Base-by-base conservation (phyloP, 305 asterid species). In the Ruellia speciosa region DNA sequence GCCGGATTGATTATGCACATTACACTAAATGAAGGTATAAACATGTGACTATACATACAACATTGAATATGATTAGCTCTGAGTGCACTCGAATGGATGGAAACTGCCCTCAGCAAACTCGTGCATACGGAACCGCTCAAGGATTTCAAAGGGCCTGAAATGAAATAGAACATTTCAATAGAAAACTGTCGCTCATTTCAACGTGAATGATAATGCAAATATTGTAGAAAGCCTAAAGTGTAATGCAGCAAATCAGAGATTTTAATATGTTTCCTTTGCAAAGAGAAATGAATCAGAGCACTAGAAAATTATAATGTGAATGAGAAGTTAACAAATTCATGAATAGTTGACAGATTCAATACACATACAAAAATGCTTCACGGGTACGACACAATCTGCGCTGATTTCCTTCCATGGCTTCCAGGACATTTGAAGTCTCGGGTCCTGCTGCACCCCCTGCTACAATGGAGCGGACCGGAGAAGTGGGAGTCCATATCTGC, bases 1-100 rank as follows among this genome's bases (percentile, higher is more conserved):
- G n/a, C n/a, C n/a, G n/a, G n/a, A n/a, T n/a, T 24, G 31, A 24
- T 4, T 24, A 24, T n/a, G n/a, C n/a, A n/a, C n/a, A n/a, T n/a
- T 24, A 24, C 31, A 24, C 31, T 24, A 37, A 37, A 6, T 37
- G 9, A 0, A 37, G 41, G 9, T 37, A 37, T 37, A 10, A 37
- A 10, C 41, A 7, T 2, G 12, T 7, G 12, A 37, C 41, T 7
- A 10, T 10, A 3, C 9, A 7, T 37, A 37, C 41, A 7, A 37
- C 11, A 37, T 10, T 37, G 41, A 46, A 57, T 17, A 43, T 5
- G 40, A 18, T 78, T 70, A 90, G 82, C 89, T 88, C 68, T 93
- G 99, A 9, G 94, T 78, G 80, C 99, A 93, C 82, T 93, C 99
- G 52, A 93, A 84, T 56, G 96, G 97, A 74, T 86, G 97, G 62